phyloP scores from a whole-genome alignment of 257 asterid genomes.

The Sherardia arvensis region DNA sequence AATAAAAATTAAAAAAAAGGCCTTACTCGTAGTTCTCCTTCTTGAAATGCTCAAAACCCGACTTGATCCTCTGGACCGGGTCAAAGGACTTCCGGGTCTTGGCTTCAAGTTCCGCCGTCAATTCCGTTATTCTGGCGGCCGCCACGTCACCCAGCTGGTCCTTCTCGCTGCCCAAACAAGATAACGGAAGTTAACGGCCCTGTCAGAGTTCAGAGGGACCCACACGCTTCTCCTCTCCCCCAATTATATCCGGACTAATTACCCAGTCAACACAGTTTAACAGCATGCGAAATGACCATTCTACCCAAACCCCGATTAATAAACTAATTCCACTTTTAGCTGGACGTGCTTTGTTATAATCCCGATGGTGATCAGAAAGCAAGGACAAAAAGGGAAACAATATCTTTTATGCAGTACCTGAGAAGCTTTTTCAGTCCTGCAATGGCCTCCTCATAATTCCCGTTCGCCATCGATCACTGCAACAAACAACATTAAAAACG shows the following conservation, averaged over 20 bases:
- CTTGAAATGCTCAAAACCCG: slow-evolving; percentile 61
- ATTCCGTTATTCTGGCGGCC: slow-evolving; percentile 52
- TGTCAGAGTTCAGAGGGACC: slow-evolving; percentile 17
- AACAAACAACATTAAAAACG: neutral
- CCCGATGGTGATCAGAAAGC: slow-evolving; percentile 14
- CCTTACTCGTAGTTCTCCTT: slow-evolving; percentile 39
- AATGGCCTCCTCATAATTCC: slow-evolving; percentile 63
- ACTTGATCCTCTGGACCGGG: slow-evolving; percentile 49
- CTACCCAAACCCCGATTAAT: too few species aligned
- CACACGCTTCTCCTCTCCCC: neutral
- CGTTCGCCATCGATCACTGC: slow-evolving; percentile 36
- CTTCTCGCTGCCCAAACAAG: slow-evolving; percentile 40
- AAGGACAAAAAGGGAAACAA: slow-evolving; percentile 3
- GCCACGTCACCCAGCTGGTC: slow-evolving; percentile 55
- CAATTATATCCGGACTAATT: neutral
- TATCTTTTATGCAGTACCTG: slow-evolving; percentile 43
- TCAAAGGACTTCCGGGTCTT: slow-evolving; percentile 23
- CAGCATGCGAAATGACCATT: slow-evolving; percentile 24
- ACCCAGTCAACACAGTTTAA: too few species aligned
- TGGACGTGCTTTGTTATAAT: slow-evolving; percentile 19
- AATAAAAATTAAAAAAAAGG: neutral
- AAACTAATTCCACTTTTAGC: too few species aligned
- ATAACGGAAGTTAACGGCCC: slow-evolving; percentile 4
- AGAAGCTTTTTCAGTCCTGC: slow-evolving; percentile 68
- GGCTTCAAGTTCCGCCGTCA: slow-evolving; percentile 57